Evolutionary conservation across 1,284 basidiomycete species (phyloP).

Genomic region (Porodaedalea pini): DNA sequence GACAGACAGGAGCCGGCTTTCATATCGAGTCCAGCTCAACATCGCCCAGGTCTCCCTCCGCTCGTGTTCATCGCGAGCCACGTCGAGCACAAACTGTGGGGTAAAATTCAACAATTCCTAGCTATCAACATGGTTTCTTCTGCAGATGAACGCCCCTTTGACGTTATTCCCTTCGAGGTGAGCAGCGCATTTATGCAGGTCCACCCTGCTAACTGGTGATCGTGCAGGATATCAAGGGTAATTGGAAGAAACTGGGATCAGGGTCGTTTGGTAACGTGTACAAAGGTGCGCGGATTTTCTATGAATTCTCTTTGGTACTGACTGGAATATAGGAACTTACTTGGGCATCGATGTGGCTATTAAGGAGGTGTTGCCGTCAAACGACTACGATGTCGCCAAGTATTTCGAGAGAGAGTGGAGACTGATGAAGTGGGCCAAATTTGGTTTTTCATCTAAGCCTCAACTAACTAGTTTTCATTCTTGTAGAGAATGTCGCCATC

Average conservation of each 20-base stretch:
- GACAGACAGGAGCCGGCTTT: constrained; percentile 4
- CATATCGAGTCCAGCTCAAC: neutral
- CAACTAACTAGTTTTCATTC: neutral
- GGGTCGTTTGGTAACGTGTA: constrained; percentile 93
- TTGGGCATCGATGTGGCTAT: constrained; percentile 95
- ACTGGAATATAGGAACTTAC: constrained; percentile 62
- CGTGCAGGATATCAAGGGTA: constrained; percentile 77
- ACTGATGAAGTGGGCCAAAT: constrained; percentile 71
- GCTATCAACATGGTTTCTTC: constrained; percentile 4
- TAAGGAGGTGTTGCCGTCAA: constrained; percentile 90
- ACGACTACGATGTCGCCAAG: constrained; percentile 90
- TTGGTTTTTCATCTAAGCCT: neutral
- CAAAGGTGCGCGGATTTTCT: constrained; percentile 53
- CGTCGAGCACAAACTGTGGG: neutral
- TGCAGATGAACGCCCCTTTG: constrained; percentile 46
- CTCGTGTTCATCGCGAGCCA: neutral
- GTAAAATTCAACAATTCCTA: neutral
- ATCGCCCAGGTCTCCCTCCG: neutral
- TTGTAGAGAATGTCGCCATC: constrained; percentile 74
- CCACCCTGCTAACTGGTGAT: constrained; percentile 18
- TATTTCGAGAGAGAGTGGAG: constrained; percentile 98
- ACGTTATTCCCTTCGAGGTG: constrained; percentile 79
- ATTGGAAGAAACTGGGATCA: constrained; percentile 84
- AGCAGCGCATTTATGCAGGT: constrained; percentile 26
- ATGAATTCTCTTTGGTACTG: constrained; percentile 9